Base-by-base conservation (phyloP, 176 grass and related monocot genomes). In the Eleusine coracana region DNA sequence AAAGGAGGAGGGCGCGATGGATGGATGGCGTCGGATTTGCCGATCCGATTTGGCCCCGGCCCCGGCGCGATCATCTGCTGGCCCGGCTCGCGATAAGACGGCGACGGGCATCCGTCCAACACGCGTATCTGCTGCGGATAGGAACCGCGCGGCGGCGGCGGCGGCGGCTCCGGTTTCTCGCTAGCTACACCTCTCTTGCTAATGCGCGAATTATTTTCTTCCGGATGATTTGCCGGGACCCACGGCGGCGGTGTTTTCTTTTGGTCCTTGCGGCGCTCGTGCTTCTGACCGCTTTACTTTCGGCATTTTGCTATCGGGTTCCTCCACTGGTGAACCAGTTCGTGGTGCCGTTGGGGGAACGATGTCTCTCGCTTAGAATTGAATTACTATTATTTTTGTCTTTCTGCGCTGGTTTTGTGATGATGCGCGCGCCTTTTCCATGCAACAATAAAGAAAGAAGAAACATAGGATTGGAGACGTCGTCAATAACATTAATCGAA, bases 81-180 rank as follows among this genome's bases (percentile, higher is more conserved):
- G 63, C 6, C 72, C 37, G 81, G 64, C 63, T 81, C 42, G 71
- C 82, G 75, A 87, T 90, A 87, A 87, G 88, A 87, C 40, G 60
- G 52, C 42, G 84, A 90, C 83, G 71, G 44, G 66, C 86, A 79
- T 86, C 69, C 85, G 42, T 39, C 79, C 62, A 48, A 52, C 55
- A 0, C 23, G 27, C 64, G 77, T 27, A 89, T 89, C 87, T 28
- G 83, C 56, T 66, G 40, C 65, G 60, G 88, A 86, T 45, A 46
- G 62, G 25, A 71, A 70, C 34, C 60, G 18, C 8, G 15, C 42
- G 8, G 10, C 50, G 29, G 29, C 42, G 8, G 10, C 50, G 29
- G 29, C 51, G 60, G 23, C 65, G 51, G 82, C 60, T 80, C 64
- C 18, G n/a, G 20, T 27, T 79, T 46, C 6, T 14, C 27, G 18